These are phyloP conservation scores for Daphne laureola DNA, from an alignment of 441 rosid species.

Conservation along the genomic window DNA sequence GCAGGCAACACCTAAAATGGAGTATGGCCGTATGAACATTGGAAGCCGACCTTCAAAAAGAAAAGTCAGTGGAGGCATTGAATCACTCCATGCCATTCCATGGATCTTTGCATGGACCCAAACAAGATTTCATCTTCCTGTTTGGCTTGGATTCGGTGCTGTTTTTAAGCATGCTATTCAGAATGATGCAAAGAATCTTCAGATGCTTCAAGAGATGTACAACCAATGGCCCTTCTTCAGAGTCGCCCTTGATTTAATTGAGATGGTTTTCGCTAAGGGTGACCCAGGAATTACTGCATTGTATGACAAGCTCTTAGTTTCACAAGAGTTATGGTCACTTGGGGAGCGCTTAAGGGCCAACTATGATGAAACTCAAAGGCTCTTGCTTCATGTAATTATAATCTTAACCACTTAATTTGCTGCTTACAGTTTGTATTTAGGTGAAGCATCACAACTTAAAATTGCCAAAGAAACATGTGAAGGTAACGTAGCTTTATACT, in stretches of 20 bases:
- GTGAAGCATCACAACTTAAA: too few relatives aligned
- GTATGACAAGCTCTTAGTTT: slow-evolving; percentile 52
- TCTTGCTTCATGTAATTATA: slow-evolving; percentile 42
- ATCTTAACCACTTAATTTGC: background rate
- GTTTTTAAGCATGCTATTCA: slow-evolving; percentile 43
- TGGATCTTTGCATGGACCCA: slow-evolving; percentile 80
- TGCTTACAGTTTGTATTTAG: too few relatives aligned
- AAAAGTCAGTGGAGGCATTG: slow-evolving; percentile 62
- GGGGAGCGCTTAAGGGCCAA: slow-evolving; percentile 42
- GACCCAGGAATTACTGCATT: slow-evolving; percentile 59
- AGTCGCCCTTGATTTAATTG: slow-evolving; percentile 53
- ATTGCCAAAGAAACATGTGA: too few relatives aligned
- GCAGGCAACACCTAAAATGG: slow-evolving; percentile 62
- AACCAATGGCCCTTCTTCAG: slow-evolving; percentile 64
- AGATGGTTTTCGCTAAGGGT: slow-evolving; percentile 69
- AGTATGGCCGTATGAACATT: slow-evolving; percentile 72
- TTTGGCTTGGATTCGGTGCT: slow-evolving; percentile 61
- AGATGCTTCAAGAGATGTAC: slow-evolving; percentile 59
- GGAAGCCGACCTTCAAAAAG: slow-evolving; percentile 65
- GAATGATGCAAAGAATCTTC: slow-evolving; percentile 45
- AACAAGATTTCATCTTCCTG: slow-evolving; percentile 61
- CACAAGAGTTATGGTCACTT: slow-evolving; percentile 38
- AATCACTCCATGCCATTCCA: slow-evolving; percentile 61
- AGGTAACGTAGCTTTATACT: too few relatives aligned
- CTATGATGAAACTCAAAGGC: slow-evolving; percentile 39